These are phyloP conservation scores for Knoxdaviesia capensis DNA, from an alignment of 2,329 filamentous ascomycete species.

Conservation along the genomic window DNA sequence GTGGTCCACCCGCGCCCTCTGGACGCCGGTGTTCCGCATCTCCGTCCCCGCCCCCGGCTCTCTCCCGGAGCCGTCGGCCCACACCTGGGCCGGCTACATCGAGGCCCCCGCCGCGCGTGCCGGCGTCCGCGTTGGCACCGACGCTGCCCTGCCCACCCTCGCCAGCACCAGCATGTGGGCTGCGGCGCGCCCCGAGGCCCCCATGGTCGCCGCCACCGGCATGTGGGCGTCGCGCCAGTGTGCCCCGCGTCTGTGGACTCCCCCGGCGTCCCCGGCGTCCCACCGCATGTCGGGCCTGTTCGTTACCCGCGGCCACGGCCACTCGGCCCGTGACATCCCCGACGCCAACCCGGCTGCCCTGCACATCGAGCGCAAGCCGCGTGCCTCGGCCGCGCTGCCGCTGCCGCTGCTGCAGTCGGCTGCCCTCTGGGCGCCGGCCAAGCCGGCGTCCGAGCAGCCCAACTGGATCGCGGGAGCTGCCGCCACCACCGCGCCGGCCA, in stretches of 20 bases:
- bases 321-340: slow-evolving; percentile 4
- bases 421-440: slow-evolving; percentile 13
- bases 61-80: slow-evolving; percentile 1
- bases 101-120: neutral
- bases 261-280: neutral
- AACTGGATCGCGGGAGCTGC: slow-evolving; percentile 8
- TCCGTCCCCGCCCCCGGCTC: neutral
- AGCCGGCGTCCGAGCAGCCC: neutral
- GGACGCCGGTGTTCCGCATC: neutral
- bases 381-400: slow-evolving; percentile 10
- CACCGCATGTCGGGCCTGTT: too few relatives aligned
- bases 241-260: neutral
- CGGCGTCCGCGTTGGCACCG: too few relatives aligned
- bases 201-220: neutral
- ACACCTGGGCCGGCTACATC: slow-evolving; percentile 5
- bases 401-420: slow-evolving; percentile 13
- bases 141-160: too few relatives aligned
- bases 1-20: neutral
- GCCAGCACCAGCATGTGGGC: too few relatives aligned
- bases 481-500: slow-evolving; percentile 1
- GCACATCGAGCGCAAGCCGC: slow-evolving; percentile 13
- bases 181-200: neutral
- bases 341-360: slow-evolving; percentile 14
- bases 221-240: neutral
- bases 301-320: too few relatives aligned